Conservation (phyloP, 2,329 filamentous ascomycete species). For the Fusarium sp. region DNA sequence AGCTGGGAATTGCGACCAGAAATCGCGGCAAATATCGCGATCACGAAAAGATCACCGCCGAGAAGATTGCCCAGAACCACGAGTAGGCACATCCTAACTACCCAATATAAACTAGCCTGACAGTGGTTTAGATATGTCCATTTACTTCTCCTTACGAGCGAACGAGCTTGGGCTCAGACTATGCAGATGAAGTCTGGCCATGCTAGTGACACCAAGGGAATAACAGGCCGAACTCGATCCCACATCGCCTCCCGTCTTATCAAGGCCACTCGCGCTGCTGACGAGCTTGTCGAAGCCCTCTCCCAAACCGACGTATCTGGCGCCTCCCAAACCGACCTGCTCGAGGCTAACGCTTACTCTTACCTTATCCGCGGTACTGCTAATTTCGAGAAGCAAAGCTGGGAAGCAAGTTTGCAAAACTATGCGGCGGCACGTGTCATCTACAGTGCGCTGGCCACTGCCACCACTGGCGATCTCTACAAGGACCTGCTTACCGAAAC, state of each 20-base stretch:
- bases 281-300: conserved; percentile 74
- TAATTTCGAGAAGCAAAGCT: conserved; percentile 88
- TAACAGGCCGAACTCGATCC: conserved; percentile 81
- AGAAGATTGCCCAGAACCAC: conserved; percentile 78
- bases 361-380: conserved; percentile 80
- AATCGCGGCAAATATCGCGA: conserved; percentile 87
- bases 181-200: conserved; percentile 93
- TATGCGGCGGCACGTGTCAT: conserved; percentile 84
- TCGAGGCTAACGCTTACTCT: conserved; percentile 89
- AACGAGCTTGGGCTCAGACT: conserved; percentile 94
- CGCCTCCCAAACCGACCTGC: conserved; percentile 76
- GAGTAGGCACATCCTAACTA: conserved; percentile 68
- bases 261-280: conserved; percentile 80
- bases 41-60: conserved; percentile 76
- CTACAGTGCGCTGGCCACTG: conserved; percentile 78
- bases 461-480: conserved; percentile 76
- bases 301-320: conserved; percentile 71
- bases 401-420: conserved; percentile 80
- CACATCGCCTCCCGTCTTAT: conserved; percentile 90
- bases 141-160: conserved; percentile 85
- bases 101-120: conserved; percentile 20
- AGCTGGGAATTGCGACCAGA: conserved; percentile 84
- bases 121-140: conserved; percentile 71
- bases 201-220: conserved; percentile 81
- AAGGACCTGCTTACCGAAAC: conserved; percentile 87